Base-by-base conservation (phyloP, 176 grass and related monocot species). In the Oryza longistaminata region DNA sequence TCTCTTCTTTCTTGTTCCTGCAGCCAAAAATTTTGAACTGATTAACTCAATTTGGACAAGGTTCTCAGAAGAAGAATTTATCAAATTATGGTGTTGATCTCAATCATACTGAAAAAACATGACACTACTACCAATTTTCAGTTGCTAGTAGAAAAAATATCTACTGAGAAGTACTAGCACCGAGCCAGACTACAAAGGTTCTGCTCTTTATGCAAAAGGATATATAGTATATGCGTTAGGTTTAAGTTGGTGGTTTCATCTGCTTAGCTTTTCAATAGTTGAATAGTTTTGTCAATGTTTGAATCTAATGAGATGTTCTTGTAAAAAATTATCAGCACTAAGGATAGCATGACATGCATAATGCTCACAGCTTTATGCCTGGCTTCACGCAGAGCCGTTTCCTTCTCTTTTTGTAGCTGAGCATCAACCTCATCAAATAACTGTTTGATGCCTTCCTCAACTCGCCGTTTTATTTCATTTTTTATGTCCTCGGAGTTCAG, bases 1-100 rank as follows among this genome's bases (percentile, higher is more conserved):
- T 98, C 96, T 81, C 75, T 95, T 52, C 83, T 91, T 82, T 98
- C 93, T 88, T 93, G 96, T 79, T 93, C 96, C 96, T 95, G 77
- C 33, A 37, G 13, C 44, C 34, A 7, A 79, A 50, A 78, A 25
- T 88, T 78, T 88, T 25, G 24, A 77, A 68, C 17, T 8, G 43
- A 69, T 44, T 2, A 9, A 37, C 22, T 76, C 6, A 19, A 50
- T 66, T 39, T 66, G 4, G 8, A 34, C n/a, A 61, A 65, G 14
- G 1, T 81, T 79, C n/a, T 74, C 13, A 64, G 44, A 55, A 48
- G n/a, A 49, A 77, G 25, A 50, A 35, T 45, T n/a, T 82, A 82
- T 82, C 22, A 62, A 11, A 70, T 19, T 33, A 50, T 55, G 44
- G 11, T 78, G 19, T 64, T 24, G 14, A 34, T 62, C 24, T 14